Evolutionary conservation across 2,329 filamentous ascomycete species (phyloP).

Genomic region (Phoma sp.): DNA sequence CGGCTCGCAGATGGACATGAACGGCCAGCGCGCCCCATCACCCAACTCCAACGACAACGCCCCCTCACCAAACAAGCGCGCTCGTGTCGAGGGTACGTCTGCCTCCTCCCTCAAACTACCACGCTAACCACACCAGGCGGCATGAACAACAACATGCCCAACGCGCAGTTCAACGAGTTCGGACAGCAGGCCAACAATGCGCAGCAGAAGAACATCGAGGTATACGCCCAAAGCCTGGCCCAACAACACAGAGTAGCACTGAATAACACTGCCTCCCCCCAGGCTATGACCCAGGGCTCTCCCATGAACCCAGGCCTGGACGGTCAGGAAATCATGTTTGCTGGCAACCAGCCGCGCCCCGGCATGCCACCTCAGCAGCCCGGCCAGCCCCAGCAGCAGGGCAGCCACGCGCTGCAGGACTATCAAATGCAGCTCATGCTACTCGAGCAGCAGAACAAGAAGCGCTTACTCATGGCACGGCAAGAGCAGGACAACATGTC

Average conservation of each 20-base stretch:
- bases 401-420: slow-evolving; percentile 83
- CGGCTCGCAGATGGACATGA: slow-evolving; percentile 85
- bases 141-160: slow-evolving; percentile 77
- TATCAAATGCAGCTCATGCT: slow-evolving; percentile 92
- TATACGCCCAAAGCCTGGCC: slow-evolving; percentile 84
- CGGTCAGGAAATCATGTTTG: slow-evolving; percentile 44
- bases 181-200: slow-evolving; percentile 61
- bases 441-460: slow-evolving; percentile 87
- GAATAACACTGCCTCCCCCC: slow-evolving; percentile 81
- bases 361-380: slow-evolving; percentile 68
- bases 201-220: slow-evolving; percentile 84
- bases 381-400: slow-evolving; percentile 59
- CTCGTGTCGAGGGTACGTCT: slow-evolving; percentile 76
- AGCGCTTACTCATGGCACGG: slow-evolving; percentile 81
- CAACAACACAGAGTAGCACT: slow-evolving; percentile 83
- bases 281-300: slow-evolving; percentile 80
- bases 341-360: slow-evolving; percentile 42
- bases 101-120: no score
- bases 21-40: slow-evolving; percentile 77
- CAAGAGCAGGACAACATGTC: slow-evolving; percentile 76
- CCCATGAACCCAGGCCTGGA: slow-evolving; percentile 73
- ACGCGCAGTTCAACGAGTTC: slow-evolving; percentile 76
- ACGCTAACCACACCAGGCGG: no score
- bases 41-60: slow-evolving; percentile 86
- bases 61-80: slow-evolving; percentile 90